Conservation (phyloP, 139 green algal genomes). For the Coelastrella sp. region DNA sequence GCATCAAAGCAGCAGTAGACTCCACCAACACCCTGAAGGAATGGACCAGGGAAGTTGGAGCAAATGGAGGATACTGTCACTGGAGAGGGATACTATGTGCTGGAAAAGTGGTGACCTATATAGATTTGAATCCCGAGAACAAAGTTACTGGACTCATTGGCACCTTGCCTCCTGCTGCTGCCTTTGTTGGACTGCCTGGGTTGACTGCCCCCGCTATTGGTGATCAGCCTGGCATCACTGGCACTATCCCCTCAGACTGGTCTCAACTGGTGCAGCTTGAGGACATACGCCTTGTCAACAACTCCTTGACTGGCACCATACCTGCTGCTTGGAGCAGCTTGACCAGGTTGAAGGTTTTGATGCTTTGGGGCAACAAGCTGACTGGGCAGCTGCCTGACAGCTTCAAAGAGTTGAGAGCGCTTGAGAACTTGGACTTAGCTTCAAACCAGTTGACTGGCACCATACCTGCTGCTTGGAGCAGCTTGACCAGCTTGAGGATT, state of each 20-base stretch:
- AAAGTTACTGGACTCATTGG: not conserved
- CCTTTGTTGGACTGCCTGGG: not conserved
- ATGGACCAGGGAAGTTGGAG: not conserved
- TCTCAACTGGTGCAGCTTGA: not conserved
- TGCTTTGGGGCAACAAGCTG: not conserved
- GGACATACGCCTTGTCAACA: not conserved
- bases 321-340: not conserved
- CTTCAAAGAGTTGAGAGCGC: not conserved
- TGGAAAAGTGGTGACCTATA: not conserved
- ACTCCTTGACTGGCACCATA: not conserved
- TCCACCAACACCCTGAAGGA: not conserved
- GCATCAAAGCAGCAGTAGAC: conserved; percentile 10
- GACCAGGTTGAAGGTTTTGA: not conserved
- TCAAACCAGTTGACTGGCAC: not conserved
- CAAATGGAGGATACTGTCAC: not conserved
- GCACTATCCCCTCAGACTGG: not conserved
- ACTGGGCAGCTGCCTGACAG: not conserved
- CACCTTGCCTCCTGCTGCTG: not conserved
- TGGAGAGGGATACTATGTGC: not conserved
- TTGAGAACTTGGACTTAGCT: not conserved
- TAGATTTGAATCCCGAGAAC: not conserved
- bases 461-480: not conserved
- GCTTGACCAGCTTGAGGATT: not conserved
- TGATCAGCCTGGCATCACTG: not conserved
- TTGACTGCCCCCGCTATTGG: not conserved